phyloP scores from a whole-genome alignment of 495 filamentous ascomycete genomes.

The Cladorrhinum samala region DNA sequence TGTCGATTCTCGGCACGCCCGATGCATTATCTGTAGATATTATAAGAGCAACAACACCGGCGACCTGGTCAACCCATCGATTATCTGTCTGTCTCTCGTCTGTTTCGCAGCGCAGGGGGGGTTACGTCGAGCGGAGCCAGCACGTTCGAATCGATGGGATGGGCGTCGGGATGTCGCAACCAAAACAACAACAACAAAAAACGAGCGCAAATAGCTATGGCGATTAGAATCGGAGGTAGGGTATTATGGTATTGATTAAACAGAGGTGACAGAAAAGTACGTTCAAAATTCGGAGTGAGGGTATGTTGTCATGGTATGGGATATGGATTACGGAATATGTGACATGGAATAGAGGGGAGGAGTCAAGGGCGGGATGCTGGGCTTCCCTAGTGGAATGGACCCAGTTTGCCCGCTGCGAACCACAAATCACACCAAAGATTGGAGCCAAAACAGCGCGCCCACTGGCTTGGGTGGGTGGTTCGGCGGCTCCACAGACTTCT shows the following conservation, averaged over 20 bases:
- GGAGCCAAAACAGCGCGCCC: constrained; percentile 1
- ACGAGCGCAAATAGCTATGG: no score
- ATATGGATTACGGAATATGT: not conserved
- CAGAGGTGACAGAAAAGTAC: no score
- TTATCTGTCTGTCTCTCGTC: no score
- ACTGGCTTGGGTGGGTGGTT: not conserved
- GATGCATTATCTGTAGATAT: not conserved
- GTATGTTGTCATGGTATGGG: not conserved
- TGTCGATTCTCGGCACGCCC: not conserved
- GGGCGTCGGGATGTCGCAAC: no score
- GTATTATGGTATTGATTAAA: no score
- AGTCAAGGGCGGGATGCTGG: no score
- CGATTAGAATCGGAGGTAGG: no score
- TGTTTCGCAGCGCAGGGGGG: not conserved
- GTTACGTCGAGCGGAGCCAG: no score
- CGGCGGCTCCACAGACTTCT: constrained; percentile 3
- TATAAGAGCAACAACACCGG: not conserved
- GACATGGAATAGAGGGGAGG: not conserved
- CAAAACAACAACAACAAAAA: no score
- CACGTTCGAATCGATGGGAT: no score
- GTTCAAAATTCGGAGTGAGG: not conserved
- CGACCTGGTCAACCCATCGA: no score
- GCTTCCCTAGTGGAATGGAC: not conserved
- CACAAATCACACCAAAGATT: constrained; percentile 2
- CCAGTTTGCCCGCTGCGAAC: not conserved